These are phyloP conservation scores for Aspergillus cavernicola DNA, from an alignment of 495 filamentous ascomycete genomes.

Conservation along the genomic window DNA sequence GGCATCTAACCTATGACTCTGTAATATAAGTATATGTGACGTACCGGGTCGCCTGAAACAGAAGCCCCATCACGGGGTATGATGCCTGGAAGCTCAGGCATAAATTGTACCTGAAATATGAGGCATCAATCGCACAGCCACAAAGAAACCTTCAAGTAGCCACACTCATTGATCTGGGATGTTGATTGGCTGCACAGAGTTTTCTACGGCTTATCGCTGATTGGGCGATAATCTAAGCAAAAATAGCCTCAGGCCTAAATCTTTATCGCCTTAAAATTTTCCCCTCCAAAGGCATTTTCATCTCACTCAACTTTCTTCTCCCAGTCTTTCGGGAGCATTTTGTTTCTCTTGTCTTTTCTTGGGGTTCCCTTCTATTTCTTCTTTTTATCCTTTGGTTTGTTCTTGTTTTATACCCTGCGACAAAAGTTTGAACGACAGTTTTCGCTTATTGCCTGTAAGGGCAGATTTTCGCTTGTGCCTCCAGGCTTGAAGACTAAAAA, in stretches of 20 bases:
- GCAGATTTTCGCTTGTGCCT: background rate
- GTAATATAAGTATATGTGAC: too few species aligned
- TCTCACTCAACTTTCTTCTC: conserved; percentile 4
- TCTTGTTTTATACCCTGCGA: conserved; percentile 7
- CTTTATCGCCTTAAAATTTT: conserved; percentile 15
- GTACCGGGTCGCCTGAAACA: too few species aligned
- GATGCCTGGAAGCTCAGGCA: background rate
- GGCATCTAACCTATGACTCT: too few species aligned
- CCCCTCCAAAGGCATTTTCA: conserved; percentile 10
- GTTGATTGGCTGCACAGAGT: conserved; percentile 12
- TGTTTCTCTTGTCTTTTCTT: background rate
- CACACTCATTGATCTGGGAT: background rate
- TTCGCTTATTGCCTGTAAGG: background rate
- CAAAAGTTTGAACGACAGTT: conserved; percentile 3
- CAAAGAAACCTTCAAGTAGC: background rate
- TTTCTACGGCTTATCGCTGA: conserved; percentile 1
- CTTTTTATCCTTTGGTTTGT: conserved; percentile 6
- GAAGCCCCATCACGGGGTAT: conserved; percentile 7
- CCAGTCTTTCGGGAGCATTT: conserved; percentile 1
- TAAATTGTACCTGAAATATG: background rate
- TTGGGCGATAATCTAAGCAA: background rate
- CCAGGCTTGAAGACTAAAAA: background rate
- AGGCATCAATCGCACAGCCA: conserved; percentile 2
- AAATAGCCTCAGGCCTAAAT: conserved; percentile 15
- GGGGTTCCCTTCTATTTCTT: conserved; percentile 1